phyloP scores from a whole-genome alignment of 805 yeast species.

The Schizosaccharomyces japonicus region DNA sequence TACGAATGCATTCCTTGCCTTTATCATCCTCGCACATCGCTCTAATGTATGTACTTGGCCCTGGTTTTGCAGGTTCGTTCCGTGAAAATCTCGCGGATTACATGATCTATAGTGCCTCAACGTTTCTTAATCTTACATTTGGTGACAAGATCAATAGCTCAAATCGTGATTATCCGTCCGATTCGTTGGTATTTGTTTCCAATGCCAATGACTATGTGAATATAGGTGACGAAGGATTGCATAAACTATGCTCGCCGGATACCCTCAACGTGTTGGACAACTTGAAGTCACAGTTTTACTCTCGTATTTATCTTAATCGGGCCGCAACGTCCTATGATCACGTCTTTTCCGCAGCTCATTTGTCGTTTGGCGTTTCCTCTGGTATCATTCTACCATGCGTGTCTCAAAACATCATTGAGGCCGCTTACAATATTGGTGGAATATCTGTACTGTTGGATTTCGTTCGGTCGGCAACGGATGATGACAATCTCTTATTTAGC shows the following conservation, averaged over 20 bases:
- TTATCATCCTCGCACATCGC: conserved; percentile 6
- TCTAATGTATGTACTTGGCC: conserved; percentile 12
- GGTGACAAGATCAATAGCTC: too few species aligned
- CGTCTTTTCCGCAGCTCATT: background rate
- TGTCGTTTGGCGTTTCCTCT: background rate
- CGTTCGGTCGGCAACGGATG: conserved; percentile 7
- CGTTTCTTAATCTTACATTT: conserved; percentile 10
- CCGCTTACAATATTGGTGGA: background rate
- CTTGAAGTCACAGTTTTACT: background rate
- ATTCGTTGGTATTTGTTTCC: too few species aligned
- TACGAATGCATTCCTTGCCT: background rate
- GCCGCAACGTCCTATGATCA: background rate
- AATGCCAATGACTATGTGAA: background rate
- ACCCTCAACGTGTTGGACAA: background rate
- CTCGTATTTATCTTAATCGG: background rate
- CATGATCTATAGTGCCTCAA: conserved; percentile 13
- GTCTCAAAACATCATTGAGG: background rate
- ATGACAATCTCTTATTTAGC: background rate
- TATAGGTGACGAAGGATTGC: background rate
- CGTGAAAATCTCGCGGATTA: conserved; percentile 13
- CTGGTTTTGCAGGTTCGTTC: conserved; percentile 12
- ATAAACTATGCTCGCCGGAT: background rate
- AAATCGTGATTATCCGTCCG: too few species aligned
- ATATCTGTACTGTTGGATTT: conserved; percentile 7
- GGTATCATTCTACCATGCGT: background rate